Evolutionary conservation across 2,329 filamentous ascomycete genomes (phyloP), one percentile per base, ranked within the genome.

Genomic region (Coniella lustricola): DNA sequence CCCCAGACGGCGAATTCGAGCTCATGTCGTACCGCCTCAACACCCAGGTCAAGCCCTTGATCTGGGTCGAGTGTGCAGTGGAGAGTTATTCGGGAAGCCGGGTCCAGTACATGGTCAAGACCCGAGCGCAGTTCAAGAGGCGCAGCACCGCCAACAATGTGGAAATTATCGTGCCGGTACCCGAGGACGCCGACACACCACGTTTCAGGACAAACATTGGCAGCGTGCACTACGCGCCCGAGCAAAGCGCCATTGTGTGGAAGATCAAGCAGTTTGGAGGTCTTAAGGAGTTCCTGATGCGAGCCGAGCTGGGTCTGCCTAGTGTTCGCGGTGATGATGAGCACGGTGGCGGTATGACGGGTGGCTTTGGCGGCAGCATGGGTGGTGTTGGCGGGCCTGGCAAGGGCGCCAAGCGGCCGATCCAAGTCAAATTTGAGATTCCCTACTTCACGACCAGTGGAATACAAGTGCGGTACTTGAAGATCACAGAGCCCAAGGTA

Each of bases 371-470:
- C 54, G 91, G 91, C 17, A 95, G 89, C 64, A 96, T 96, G 90
- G 91, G 91, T 51, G 91, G 91, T 55, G 81, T 93, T 22, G 82
- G 79, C n/a, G 77, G 82, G 4, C 67, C 70, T 17, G 84, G 82
- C 50, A 97, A 97, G 72, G 87, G 87, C 17, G 79, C 81, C 49
- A 98, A 97, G 77, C 76, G 93, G 58, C 93, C 93, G 1, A 98
- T 98, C 62, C 91, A 90, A 67, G 93, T 98, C 72, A 98, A 98
- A 73, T 98, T 98, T 66, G 93, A 98, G 74, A 98, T 98, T 63
- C 93, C 93, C n/a, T 98, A 98, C 71, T 98, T 98, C 66, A 98
- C 93, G n/a, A 98, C 94, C 3, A 94, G 87, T 70, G 93, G 93
- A 56, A 98, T 98, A 59, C 94, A 98, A 69, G 93, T 98, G 61